Percentiles rank a stretch among this genome's conserved stretches.
phyloP scores from a whole-genome alignment of 345 rosid species.

The Microcos paniculata region DNA sequence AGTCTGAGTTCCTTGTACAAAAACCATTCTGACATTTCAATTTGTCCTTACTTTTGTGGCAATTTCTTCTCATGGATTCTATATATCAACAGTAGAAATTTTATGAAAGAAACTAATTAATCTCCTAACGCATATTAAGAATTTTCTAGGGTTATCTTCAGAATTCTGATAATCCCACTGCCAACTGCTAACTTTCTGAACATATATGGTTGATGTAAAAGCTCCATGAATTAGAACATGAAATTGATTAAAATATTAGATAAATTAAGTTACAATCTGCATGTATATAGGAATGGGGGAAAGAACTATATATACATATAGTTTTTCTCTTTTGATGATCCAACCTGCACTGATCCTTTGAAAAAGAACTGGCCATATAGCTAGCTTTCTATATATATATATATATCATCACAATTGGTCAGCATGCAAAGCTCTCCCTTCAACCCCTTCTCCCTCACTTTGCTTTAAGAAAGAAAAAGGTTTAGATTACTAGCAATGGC shows the following conservation, averaged over 20 bases:
- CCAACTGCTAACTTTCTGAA: not conserved
- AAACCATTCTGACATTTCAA: not conserved
- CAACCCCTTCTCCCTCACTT: no score
- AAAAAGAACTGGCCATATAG: no score
- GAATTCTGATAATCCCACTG: not conserved
- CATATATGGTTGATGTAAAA: not conserved
- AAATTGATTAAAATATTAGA: not conserved
- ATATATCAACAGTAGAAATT: not conserved
- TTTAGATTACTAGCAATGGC: no score
- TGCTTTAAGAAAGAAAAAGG: no score
- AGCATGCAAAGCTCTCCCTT: no score
- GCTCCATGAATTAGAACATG: not conserved
- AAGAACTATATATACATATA: no score
- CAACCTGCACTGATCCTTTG: no score
- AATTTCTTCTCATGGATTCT: not conserved
- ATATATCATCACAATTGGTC: no score
- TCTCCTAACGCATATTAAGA: not conserved
- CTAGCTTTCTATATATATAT: no score
- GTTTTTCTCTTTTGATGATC: no score
- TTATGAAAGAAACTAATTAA: not conserved
- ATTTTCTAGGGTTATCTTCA: not conserved
- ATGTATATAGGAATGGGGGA: no score
- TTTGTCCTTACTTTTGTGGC: not conserved
- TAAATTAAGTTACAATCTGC: no score
- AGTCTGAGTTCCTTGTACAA: constrained; percentile 19